Evolutionary conservation across 495 filamentous ascomycete genomes (phyloP).

Genomic region (Penicillium soppii): DNA sequence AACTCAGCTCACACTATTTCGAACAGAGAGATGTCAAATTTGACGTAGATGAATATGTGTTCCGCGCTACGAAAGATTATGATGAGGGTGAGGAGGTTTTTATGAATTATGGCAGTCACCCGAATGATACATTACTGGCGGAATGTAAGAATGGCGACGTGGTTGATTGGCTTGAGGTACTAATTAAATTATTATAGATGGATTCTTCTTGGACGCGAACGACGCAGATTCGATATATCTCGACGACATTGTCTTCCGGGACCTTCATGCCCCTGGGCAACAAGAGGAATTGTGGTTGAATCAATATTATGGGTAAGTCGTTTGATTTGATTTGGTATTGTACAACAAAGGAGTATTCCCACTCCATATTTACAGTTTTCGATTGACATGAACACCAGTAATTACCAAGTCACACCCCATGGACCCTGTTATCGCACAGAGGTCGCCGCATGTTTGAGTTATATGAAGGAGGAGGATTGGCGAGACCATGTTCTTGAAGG

Average conservation of each 20-base stretch:
- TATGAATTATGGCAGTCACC: slow-evolving; percentile 77
- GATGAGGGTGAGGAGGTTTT: slow-evolving; percentile 68
- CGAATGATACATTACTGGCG: slow-evolving; percentile 75
- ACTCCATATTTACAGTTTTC: slow-evolving; percentile 4
- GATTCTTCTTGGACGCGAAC: slow-evolving; percentile 71
- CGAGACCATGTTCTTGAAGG: slow-evolving; percentile 44
- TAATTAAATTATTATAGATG: slow-evolving; percentile 48
- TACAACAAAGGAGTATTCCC: slow-evolving; percentile 1
- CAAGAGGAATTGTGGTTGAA: slow-evolving; percentile 51
- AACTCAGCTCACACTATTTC: background rate
- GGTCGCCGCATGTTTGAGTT: slow-evolving; percentile 59
- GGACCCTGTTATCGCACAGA: slow-evolving; percentile 71
- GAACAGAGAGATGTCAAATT: slow-evolving; percentile 62
- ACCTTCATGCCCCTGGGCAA: slow-evolving; percentile 40
- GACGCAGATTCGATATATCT: slow-evolving; percentile 65
- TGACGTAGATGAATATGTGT: slow-evolving; percentile 57
- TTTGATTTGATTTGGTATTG: slow-evolving; percentile 7
- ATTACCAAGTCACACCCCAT: slow-evolving; percentile 60
- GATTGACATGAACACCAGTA: slow-evolving; percentile 32
- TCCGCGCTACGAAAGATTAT: slow-evolving; percentile 56
- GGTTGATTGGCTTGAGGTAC: background rate
- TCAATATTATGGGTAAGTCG: slow-evolving; percentile 61
- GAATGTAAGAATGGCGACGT: slow-evolving; percentile 55
- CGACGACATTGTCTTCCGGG: slow-evolving; percentile 63
- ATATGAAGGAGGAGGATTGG: slow-evolving; percentile 47